Evolutionary conservation across 305 asterid genomes (phyloP), one percentile per base, ranked within the genome.

Genomic region (Solanum hybrid): DNA sequence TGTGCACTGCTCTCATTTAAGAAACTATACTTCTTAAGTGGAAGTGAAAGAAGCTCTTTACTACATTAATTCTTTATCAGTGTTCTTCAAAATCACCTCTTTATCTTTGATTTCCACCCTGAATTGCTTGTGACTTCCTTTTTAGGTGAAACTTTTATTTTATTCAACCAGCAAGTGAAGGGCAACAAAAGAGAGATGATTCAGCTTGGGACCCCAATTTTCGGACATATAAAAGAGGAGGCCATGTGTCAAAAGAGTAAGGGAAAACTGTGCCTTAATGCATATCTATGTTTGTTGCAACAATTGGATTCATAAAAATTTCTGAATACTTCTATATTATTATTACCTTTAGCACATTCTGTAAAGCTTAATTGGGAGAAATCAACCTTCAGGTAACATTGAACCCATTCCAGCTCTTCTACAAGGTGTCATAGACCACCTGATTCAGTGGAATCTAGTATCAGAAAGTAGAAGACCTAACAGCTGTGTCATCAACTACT

Each of bases 161-260:
- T 96, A 76, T 98, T 95, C 95, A 97, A 98, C 91, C 98, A 97
- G 94, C 98, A 96, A 92, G 87, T 94, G 75, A 98, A 94, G 90
- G 98, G 98, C 41, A 98, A 93, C 94, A 97, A 97, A 95, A 95
- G 99, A 93, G 99, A 97, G 96, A 72, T 96, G 95, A 93, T 97
- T 90, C 99, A 97, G 93, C 94, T 96, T 79, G 99, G 99, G 27
- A 94, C 95, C 91, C 98, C 99, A 86, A 95, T 97, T 90, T 97
- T 97, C 38, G 97, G 96, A 89, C 95, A 93, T 70, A 90, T 96
- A 84, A 94, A 94, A 91, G 95, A 95, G 33, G 98, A 94, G 7
- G 93, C 92, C 80, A 89, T 94, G 10, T 91, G 89, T 87, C 97
- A 91, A 89, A 92, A 92, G 94, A 91, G 99, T 96, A 95, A 88